These are phyloP conservation scores for Chalara sp. DNA, from an alignment of 2,329 filamentous ascomycete genomes.

Conservation along the genomic window DNA sequence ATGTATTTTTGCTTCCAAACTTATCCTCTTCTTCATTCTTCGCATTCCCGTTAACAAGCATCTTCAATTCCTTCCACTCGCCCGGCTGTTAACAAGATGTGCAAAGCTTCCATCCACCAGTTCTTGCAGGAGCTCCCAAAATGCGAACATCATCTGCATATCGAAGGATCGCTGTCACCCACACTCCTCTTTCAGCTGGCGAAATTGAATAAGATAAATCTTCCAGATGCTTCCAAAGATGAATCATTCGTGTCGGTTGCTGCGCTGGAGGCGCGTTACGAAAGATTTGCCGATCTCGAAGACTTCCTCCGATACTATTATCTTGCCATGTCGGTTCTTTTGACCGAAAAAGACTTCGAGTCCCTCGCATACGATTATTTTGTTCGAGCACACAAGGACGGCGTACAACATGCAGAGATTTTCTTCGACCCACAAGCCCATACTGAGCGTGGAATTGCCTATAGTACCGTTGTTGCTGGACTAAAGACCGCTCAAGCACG, in stretches of 20 bases:
- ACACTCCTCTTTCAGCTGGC: constrained; percentile 65
- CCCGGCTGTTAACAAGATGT: constrained; percentile 13
- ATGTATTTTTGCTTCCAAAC: too few species aligned
- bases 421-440: constrained; percentile 81
- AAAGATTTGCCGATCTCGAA: constrained; percentile 61
- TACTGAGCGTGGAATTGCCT: constrained; percentile 52
- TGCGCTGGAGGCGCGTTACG: constrained; percentile 56
- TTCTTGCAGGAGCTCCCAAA: constrained; percentile 65
- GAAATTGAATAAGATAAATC: constrained; percentile 53
- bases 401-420: constrained; percentile 66
- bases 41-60: too few species aligned
- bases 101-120: constrained; percentile 24
- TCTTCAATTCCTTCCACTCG: too few species aligned
- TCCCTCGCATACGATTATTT: constrained; percentile 69
- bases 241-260: constrained; percentile 55
- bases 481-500: constrained; percentile 52
- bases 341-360: constrained; percentile 62
- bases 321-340: constrained; percentile 64
- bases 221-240: constrained; percentile 50
- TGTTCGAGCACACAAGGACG: constrained; percentile 52
- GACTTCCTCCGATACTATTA: constrained; percentile 78
- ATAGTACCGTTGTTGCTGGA: constrained; percentile 57
- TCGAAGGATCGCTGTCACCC: constrained; percentile 70
- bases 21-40: too few species aligned
- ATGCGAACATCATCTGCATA: constrained; percentile 76